These are phyloP conservation scores for Vinca minor DNA, from an alignment of 257 asterid species.

Conservation along the genomic window DNA sequence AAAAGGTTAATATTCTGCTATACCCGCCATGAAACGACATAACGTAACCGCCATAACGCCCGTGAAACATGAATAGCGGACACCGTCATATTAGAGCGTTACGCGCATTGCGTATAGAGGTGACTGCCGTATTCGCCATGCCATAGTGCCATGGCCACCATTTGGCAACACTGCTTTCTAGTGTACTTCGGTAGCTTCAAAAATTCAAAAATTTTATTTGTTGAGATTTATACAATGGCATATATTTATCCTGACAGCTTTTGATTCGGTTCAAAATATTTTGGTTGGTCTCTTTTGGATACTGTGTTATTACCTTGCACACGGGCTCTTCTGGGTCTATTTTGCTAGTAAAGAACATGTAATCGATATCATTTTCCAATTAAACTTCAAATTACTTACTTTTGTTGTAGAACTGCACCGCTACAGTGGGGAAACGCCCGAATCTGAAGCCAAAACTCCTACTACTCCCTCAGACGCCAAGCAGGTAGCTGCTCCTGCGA, in stretches of 20 bases:
- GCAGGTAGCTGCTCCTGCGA: conserved; percentile 22
- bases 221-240: too few species aligned
- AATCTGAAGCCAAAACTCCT: conserved; percentile 42
- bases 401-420: conserved; percentile 30
- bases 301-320: background rate
- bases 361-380: background rate
- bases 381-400: background rate
- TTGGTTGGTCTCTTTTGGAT: background rate
- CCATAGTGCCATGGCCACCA: too few species aligned
- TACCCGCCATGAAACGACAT: too few species aligned
- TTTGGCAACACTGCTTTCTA: too few species aligned
- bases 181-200: too few species aligned
- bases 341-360: background rate
- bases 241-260: background rate
- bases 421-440: conserved; percentile 34
- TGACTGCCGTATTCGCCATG: too few species aligned
- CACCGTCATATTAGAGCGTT: too few species aligned
- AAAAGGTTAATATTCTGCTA: too few species aligned
- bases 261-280: background rate
- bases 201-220: too few species aligned
- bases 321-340: background rate
- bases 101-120: too few species aligned
- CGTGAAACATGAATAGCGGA: too few species aligned
- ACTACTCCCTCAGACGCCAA: conserved; percentile 21
- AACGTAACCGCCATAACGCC: too few species aligned